Evolutionary conservation across 2,329 filamentous ascomycete species (phyloP), one percentile per base, ranked within the genome.

Genomic region (Trichophyton equinum): DNA sequence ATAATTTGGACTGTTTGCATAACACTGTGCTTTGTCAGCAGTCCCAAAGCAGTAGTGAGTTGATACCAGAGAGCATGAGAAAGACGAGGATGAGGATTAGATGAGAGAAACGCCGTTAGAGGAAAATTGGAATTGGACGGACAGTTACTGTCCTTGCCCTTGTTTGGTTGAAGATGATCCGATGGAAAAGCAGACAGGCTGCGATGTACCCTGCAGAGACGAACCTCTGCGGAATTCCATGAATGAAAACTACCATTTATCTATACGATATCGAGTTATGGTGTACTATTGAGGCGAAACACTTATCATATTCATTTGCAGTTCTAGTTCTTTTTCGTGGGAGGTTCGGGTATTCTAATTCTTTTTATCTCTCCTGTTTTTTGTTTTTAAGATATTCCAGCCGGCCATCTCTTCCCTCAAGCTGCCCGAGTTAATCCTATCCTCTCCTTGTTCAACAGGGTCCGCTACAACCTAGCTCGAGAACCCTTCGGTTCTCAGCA

Each of bases 301-400:
- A 27, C 46, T 7, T 55, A 55, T 33, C 51, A 36, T 18, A 15
- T 18, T 55, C 51, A 36, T 55, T 4, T 55, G 13, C 51, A 55
- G 13, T 15, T 55, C 51, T 55, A 55, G 51, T 55, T 36, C 51
- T 55, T 55, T 55, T 55, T 55, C 30, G 27, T 33, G 18, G 15
- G 51, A 30, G 18, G 18, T n/a, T 55, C 27, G 51, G 30, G 51
- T 55, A 55, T 36, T 55, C 51, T 55, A 55, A 55, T 55, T 33
- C 27, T 36, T 55, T 55, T 33, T 33, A 38, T 38, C 33, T 38
- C 33, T 38, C 33, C 11, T 22, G 1, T 22, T 22, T 22, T 22
- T 22, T 22, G 18, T 13, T 38, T 36, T 38, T 38, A 13, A 3
- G 33, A 13, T 13, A 8, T 53, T 47, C 22, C 44, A 27, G 30